phyloP scores from a whole-genome alignment of 2,329 filamentous ascomycete genomes.

The Claviceps humidiphila region DNA sequence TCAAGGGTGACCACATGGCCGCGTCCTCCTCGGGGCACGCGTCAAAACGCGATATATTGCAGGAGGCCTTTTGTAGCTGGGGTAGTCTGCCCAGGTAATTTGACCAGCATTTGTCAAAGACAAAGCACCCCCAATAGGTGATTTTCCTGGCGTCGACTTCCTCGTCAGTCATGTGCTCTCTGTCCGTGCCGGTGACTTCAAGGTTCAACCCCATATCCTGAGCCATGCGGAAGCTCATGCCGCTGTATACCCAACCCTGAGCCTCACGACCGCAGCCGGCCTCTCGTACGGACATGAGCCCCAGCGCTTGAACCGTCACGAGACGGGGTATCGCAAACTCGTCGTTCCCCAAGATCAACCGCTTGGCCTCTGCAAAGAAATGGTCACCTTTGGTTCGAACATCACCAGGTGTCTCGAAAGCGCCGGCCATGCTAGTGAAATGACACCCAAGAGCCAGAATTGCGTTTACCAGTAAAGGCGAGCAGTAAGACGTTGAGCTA shows the following conservation, averaged over 20 bases:
- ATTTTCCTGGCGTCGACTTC: slow-evolving; percentile 82
- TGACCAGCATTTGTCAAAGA: slow-evolving; percentile 99
- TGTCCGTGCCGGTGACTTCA: slow-evolving; percentile 55
- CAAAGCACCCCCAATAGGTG: slow-evolving; percentile 94
- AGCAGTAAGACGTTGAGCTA: slow-evolving; percentile 60
- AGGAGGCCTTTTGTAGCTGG: slow-evolving; percentile 66
- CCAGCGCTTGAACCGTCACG: slow-evolving; percentile 84
- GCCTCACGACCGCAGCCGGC: slow-evolving; percentile 88
- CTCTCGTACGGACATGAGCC: slow-evolving; percentile 91
- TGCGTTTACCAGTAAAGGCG: slow-evolving; percentile 78
- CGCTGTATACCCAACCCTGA: slow-evolving; percentile 96
- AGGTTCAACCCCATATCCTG: slow-evolving; percentile 87
- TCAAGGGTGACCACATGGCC: slow-evolving; percentile 77
- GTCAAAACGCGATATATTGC: slow-evolving; percentile 78
- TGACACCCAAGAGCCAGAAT: slow-evolving; percentile 90
- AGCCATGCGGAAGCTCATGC: slow-evolving; percentile 97
- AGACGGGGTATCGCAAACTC: slow-evolving; percentile 82
- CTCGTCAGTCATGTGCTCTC: slow-evolving; percentile 53
- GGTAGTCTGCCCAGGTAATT: slow-evolving; percentile 90
- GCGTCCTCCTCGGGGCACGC: slow-evolving; percentile 83
- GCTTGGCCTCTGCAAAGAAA: slow-evolving; percentile 89
- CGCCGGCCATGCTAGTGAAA: slow-evolving; percentile 66
- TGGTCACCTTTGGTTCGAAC: slow-evolving; percentile 84
- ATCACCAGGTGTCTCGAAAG: slow-evolving; percentile 58
- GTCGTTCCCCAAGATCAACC: slow-evolving; percentile 78